Conservation (phyloP, 352 stramenopile genomes). For the Globisporangium paroecandrum region DNA sequence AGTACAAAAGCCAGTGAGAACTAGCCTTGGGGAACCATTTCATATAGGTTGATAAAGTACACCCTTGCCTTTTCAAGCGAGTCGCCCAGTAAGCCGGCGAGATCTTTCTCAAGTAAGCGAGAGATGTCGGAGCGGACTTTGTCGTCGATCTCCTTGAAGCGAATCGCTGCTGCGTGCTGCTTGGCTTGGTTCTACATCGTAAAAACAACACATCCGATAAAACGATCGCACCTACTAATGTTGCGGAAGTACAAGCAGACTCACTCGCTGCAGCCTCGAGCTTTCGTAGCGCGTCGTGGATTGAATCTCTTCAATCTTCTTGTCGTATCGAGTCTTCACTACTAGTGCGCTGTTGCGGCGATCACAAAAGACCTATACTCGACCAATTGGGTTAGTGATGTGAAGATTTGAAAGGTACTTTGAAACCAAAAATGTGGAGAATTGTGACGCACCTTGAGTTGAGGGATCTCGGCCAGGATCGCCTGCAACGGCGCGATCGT, state of each 20-base stretch:
- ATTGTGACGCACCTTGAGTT: constrained; percentile 36
- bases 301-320: constrained; percentile 56
- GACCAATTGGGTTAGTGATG: neutral
- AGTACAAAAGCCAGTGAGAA: neutral
- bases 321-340: constrained; percentile 55
- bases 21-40: neutral
- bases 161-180: constrained; percentile 44
- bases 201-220: neutral
- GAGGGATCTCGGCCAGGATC: constrained; percentile 47
- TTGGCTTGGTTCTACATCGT: constrained; percentile 59
- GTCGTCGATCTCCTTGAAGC: constrained; percentile 63
- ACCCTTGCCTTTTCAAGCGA: constrained; percentile 38
- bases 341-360: constrained; percentile 58
- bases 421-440: too few relatives aligned
- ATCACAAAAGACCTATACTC: constrained; percentile 47
- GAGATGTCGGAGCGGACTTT: constrained; percentile 44
- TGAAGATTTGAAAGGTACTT: too few relatives aligned
- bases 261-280: constrained; percentile 49
- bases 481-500: constrained; percentile 60
- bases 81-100: constrained; percentile 28
- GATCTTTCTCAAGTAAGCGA: constrained; percentile 35
- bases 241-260: constrained; percentile 2
- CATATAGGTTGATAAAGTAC: too few relatives aligned
- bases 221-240: too few relatives aligned
- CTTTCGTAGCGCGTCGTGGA: constrained; percentile 38